Evolutionary conservation across 2,329 filamentous ascomycete species (phyloP).

Genomic region (Didymella sp.): DNA sequence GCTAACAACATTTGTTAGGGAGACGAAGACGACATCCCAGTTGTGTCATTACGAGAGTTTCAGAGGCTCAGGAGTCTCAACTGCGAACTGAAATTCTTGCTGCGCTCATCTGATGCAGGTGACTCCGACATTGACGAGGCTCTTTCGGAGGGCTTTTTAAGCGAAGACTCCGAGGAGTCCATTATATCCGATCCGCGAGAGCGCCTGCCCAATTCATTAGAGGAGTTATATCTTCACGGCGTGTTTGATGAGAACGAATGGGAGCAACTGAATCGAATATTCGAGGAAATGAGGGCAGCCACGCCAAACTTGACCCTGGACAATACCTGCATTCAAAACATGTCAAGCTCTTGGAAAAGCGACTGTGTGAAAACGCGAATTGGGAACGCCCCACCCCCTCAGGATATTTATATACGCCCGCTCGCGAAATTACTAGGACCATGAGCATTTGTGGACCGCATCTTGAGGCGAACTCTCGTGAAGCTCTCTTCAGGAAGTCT

Average conservation of each 20-base stretch:
- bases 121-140: neutral
- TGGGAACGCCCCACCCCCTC: too few relatives aligned
- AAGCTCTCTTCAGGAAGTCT: too few relatives aligned
- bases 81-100: neutral
- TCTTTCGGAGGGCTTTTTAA: neutral
- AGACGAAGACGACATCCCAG: neutral
- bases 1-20: neutral
- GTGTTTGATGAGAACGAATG: neutral
- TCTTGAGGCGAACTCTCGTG: too few relatives aligned
- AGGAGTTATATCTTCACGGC: neutral
- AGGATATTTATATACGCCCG: too few relatives aligned
- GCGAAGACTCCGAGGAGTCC: neutral
- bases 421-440: too few relatives aligned
- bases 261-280: neutral
- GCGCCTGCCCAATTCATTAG: neutral
- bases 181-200: neutral
- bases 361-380: neutral
- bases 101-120: neutral
- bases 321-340: neutral
- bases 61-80: neutral
- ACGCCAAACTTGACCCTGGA: neutral
- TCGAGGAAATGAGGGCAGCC: neutral
- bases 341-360: neutral
- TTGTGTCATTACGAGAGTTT: neutral
- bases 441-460: too few relatives aligned